Evolutionary conservation across 257 asterid species (phyloP).

Genomic region (Ocimum tenuiflorum): DNA sequence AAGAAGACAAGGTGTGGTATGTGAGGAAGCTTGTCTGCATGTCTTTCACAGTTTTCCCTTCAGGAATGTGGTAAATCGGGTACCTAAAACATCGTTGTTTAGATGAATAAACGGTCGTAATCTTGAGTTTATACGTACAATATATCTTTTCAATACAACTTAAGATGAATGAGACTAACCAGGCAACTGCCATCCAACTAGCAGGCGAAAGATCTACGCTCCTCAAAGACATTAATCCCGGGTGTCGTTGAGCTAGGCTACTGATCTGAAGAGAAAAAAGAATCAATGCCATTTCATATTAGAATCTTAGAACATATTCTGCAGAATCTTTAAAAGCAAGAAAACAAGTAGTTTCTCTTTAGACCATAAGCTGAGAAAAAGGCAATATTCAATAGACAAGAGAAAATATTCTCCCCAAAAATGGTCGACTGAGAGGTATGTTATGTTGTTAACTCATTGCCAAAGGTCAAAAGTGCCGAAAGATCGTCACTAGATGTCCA

Average conservation of each 20-base stretch:
- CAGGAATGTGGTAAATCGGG: constrained; percentile 78
- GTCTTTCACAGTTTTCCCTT: constrained; percentile 47
- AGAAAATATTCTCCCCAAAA: background rate
- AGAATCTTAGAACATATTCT: constrained; percentile 21
- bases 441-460: constrained; percentile 5
- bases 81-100: constrained; percentile 37
- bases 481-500: constrained; percentile 12
- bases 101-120: background rate
- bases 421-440: no score
- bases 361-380: background rate
- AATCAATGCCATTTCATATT: background rate
- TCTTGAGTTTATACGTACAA: background rate
- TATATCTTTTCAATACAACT: background rate
- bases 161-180: constrained; percentile 32
- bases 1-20: constrained; percentile 75
- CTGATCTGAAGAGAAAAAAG: constrained; percentile 31
- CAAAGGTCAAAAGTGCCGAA: constrained; percentile 17
- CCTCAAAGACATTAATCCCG: constrained; percentile 56
- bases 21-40: constrained; percentile 70
- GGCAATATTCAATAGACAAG: constrained; percentile 6
- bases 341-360: background rate
- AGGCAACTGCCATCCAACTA: constrained; percentile 85
- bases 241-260: constrained; percentile 41
- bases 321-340: background rate
- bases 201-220: constrained; percentile 85